Conservation (phyloP, 345 rosid genomes). For the Noccaea bulbosa region DNA sequence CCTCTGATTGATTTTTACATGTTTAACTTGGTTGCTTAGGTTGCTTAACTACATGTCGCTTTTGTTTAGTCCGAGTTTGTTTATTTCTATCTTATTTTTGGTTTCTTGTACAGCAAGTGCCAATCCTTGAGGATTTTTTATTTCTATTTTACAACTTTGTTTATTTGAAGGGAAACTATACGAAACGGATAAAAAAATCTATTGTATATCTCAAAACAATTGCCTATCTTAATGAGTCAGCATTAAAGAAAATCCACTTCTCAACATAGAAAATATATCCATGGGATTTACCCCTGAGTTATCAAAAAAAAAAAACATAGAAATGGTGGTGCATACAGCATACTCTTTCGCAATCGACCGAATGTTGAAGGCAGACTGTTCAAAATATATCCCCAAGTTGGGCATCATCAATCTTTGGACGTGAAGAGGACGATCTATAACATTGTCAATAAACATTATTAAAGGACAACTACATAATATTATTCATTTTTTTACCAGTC, state of each 20-base stretch:
- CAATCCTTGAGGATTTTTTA: not conserved
- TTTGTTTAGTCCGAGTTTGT: no score
- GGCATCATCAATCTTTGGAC: slow-evolving; percentile 18
- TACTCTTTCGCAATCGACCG: not conserved
- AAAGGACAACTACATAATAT: slow-evolving; percentile 8
- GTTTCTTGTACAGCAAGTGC: slow-evolving; percentile 3
- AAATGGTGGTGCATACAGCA: not conserved
- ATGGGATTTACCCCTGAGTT: no score
- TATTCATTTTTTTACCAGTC: not conserved
- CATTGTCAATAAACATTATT: not conserved
- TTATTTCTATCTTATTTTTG: not conserved
- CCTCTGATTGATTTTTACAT: no score
- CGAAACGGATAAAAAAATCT: no score
- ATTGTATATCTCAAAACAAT: not conserved
- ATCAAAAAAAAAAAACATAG: no score
- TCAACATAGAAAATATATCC: not conserved
- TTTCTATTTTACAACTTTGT: no score
- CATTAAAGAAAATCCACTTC: not conserved
- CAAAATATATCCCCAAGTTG: slow-evolving; percentile 31
- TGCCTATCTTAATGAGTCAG: not conserved
- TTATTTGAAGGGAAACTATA: no score
- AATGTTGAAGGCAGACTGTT: not conserved
- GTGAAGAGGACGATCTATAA: slow-evolving; percentile 12
- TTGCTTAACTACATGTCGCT: no score
- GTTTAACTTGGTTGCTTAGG: no score